Conservation (phyloP, 106 monocot species). For the Dendrobium huoshanense region DNA sequence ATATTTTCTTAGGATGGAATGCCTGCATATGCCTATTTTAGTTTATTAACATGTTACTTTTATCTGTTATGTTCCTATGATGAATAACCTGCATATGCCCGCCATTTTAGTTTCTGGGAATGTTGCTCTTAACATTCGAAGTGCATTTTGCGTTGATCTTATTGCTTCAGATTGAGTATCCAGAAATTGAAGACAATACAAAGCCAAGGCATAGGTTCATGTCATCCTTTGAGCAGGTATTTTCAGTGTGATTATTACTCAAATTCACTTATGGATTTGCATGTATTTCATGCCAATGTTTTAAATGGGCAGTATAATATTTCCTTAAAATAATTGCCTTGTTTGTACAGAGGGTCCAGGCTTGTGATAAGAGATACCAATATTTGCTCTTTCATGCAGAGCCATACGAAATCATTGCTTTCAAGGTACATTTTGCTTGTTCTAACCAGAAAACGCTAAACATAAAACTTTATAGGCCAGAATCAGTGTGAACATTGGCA, state of each 20-base stretch:
- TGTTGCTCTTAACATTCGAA: neutral
- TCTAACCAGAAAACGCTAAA: neutral
- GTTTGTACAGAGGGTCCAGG: constrained; percentile 62
- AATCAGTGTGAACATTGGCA: neutral
- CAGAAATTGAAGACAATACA: constrained; percentile 86
- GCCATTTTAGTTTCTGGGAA: neutral
- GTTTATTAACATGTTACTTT: neutral
- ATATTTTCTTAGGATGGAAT: neutral
- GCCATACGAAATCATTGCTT: constrained; percentile 83
- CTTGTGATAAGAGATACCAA: constrained; percentile 87
- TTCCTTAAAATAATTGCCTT: neutral
- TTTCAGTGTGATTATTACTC: neutral
- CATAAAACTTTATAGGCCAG: neutral
- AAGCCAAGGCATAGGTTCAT: constrained; percentile 95
- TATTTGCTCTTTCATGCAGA: constrained; percentile 94
- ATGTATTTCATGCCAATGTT: neutral
- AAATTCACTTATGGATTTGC: neutral
- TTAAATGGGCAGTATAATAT: neutral
- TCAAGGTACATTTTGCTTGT: constrained; percentile 49
- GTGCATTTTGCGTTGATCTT: neutral
- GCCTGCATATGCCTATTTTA: neutral
- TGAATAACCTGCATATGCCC: neutral
- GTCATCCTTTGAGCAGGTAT: constrained; percentile 96
- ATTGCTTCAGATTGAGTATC: constrained; percentile 77
- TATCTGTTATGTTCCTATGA: neutral